A percentile compares a stretch with the other conserved stretches of the same genome.
phyloP scores from a whole-genome alignment of 805 yeast genomes.

The Hanseniaspora mollemarum region DNA sequence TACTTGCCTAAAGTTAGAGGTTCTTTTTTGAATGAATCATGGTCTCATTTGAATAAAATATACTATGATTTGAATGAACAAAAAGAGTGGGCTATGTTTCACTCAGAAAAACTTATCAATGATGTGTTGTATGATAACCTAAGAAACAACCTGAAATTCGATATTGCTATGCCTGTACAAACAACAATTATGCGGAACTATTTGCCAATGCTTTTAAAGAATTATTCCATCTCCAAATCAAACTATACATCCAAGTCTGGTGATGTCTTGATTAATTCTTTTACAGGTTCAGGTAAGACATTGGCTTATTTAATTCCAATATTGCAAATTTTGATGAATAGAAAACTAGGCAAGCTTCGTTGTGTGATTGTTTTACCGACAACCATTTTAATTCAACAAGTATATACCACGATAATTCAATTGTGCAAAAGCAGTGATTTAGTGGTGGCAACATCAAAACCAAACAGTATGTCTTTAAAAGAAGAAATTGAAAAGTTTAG shows the following conservation, averaged over 20 bases:
- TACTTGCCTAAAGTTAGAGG: constrained; percentile 27
- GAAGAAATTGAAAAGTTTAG: constrained; percentile 51
- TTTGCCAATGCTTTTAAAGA: constrained; percentile 23
- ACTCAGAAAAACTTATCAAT: constrained; percentile 16
- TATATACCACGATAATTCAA: constrained; percentile 47
- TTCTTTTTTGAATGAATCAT: constrained; percentile 25
- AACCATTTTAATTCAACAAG: constrained; percentile 74
- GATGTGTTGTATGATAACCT: constrained; percentile 20
- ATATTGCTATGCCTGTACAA: constrained; percentile 28
- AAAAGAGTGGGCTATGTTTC: constrained; percentile 22
- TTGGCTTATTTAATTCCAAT: constrained; percentile 79
- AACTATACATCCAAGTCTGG: constrained; percentile 48
- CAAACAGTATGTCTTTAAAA: constrained; percentile 41
- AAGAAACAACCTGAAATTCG: constrained; percentile 27
- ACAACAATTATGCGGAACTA: constrained; percentile 24
- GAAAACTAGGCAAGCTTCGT: constrained; percentile 61
- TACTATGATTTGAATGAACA: constrained; percentile 18
- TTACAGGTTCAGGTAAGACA: constrained; percentile 95
- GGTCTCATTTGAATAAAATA: constrained; percentile 26
- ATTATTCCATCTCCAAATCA: constrained; percentile 25
- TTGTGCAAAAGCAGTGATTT: constrained; percentile 59
- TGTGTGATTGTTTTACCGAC: constrained; percentile 84
- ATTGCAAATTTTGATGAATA: constrained; percentile 48
- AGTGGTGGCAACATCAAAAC: constrained; percentile 40
- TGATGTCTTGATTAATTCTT: constrained; percentile 79